Base-by-base conservation (phyloP, 257 asterid genomes). In the Nicotiana attenuata region DNA sequence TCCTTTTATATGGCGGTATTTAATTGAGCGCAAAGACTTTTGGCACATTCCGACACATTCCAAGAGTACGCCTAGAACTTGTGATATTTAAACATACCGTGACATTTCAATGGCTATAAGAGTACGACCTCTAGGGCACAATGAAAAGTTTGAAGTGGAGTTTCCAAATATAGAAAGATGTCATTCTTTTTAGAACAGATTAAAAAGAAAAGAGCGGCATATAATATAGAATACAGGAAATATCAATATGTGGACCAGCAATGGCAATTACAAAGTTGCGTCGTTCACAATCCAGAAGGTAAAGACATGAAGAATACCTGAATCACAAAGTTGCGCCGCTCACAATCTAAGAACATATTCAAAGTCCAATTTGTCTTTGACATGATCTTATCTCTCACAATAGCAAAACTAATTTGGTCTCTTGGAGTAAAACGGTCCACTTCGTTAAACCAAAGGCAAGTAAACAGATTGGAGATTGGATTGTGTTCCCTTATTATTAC, bases 371-470 rank as follows among this genome's bases (percentile, higher is more conserved):
- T 93, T 41, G 96, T 93, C 90, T 89, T 93, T 20, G 94, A 83
- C 80, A 81, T 33, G 85, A 95, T 87, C 90, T 93, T 95, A 82
- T 93, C 97, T 86, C 99, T 88, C 33, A 92, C 99, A 5, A 93
- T 90, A 76, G 99, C 91, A 82, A 95, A 95, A 80, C 99, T 95
- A 56, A 95, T 89, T 89, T 95, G 99, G 85, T 95, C 99, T 86
- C 98, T 91, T 78, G 99, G 91, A 4, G 99, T 95, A 80, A 93
- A 95, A 22, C 99, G 97, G 75, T 95, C 99, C 28, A 95, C 98
- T 86, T 95, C 98, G 31, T 92, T 93, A 82, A 93, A 95, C 99
- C 99, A 93, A 53, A 93, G 97, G 83, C 99, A 95, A 28, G 98
- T 92, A 85, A 92, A 95, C 68, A 95, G 97, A 83, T 95, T 92